These are phyloP conservation scores for Candida rishiriensis DNA, from an alignment of 805 yeast species.

Conservation along the genomic window DNA sequence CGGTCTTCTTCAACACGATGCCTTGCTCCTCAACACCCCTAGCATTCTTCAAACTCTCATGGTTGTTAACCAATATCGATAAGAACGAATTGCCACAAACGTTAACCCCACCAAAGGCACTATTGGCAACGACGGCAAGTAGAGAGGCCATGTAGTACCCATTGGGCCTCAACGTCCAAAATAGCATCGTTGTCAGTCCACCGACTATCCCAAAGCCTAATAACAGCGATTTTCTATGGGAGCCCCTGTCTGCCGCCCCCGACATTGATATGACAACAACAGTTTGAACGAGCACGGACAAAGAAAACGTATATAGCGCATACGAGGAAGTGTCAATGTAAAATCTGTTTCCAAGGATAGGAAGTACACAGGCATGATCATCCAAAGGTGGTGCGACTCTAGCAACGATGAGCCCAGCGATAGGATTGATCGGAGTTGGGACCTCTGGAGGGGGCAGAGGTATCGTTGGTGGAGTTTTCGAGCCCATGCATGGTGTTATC, in stretches of 20 bases:
- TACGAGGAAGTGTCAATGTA: slow-evolving; percentile 70
- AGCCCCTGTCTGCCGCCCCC: slow-evolving; percentile 66
- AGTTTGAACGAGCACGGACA: slow-evolving; percentile 70
- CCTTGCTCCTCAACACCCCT: slow-evolving; percentile 2
- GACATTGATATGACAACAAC: slow-evolving; percentile 65
- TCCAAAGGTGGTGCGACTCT: background rate
- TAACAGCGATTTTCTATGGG: slow-evolving; percentile 52
- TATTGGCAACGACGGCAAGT: slow-evolving; percentile 58
- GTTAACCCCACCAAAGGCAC: slow-evolving; percentile 71
- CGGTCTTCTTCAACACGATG: slow-evolving; percentile 14
- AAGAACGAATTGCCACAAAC: slow-evolving; percentile 76
- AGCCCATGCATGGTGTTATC: slow-evolving; percentile 44
- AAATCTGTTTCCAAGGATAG: slow-evolving; percentile 23
- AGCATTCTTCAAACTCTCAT: slow-evolving; percentile 13
- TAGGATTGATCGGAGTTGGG: slow-evolving; percentile 14
- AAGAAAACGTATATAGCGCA: slow-evolving; percentile 69
- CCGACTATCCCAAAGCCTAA: slow-evolving; percentile 58
- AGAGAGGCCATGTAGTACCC: slow-evolving; percentile 48
- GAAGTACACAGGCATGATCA: slow-evolving; percentile 29
- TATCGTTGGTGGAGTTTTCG: slow-evolving; percentile 25
- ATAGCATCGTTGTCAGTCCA: slow-evolving; percentile 45
- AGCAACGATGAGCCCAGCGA: background rate
- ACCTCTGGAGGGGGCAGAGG: slow-evolving; percentile 31
- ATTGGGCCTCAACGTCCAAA: slow-evolving; percentile 33
- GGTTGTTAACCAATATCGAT: slow-evolving; percentile 53